phyloP scores from a whole-genome alignment of 345 rosid species.

The Abelmoschus esculentus region DNA sequence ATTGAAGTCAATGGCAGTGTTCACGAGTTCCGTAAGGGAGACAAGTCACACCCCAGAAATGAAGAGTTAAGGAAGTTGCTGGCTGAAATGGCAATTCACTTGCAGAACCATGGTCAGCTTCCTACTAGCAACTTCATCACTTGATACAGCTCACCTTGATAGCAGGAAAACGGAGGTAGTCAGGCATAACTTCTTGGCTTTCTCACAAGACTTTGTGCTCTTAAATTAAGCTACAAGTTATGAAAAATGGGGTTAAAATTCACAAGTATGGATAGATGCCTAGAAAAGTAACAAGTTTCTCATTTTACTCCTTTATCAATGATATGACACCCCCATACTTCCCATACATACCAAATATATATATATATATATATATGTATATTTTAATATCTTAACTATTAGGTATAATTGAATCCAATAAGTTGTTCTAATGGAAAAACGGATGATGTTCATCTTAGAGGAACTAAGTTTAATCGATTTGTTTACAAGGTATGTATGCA shows the following conservation, averaged over 20 bases:
- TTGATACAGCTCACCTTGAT: background rate
- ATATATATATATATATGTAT: too few species aligned
- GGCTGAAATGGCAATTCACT: constrained; percentile 23
- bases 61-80: constrained; percentile 24
- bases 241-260: constrained; percentile 1
- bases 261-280: background rate
- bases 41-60: constrained; percentile 31
- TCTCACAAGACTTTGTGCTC: background rate
- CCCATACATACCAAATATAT: background rate
- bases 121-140: background rate
- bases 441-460: too few species aligned
- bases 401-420: too few species aligned
- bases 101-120: constrained; percentile 14
- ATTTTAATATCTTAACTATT: too few species aligned
- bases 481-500: too few species aligned
- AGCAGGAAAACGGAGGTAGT: background rate
- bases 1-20: constrained; percentile 41
- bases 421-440: too few species aligned
- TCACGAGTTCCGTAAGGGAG: constrained; percentile 46
- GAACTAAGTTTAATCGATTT: too few species aligned
- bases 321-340: background rate
- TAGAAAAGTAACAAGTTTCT: background rate
- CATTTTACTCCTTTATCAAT: background rate
- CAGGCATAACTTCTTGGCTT: background rate
- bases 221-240: background rate